Percentiles rank a stretch among this genome's conserved stretches.
These are phyloP conservation scores for Biscogniauxia sp. DNA, from an alignment of 2,329 filamentous ascomycete species.

Conservation along the genomic window DNA sequence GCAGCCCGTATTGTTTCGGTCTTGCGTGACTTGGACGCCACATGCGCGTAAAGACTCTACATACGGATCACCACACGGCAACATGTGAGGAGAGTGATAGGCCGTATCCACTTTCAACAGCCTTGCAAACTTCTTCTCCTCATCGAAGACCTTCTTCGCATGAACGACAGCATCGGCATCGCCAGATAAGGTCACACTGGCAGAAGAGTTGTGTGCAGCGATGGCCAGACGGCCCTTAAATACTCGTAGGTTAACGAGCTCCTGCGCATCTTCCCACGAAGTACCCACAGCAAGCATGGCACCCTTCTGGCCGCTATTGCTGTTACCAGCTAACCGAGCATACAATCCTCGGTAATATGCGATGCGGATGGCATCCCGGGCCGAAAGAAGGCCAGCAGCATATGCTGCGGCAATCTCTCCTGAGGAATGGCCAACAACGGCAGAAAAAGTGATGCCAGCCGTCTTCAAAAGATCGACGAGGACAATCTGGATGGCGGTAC, in stretches of 20 bases:
- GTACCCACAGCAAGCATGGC: constrained; percentile 49
- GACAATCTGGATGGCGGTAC: constrained; percentile 24
- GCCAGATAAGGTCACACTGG: constrained; percentile 38
- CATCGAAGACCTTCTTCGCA: constrained; percentile 21
- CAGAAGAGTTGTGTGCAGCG: constrained; percentile 35
- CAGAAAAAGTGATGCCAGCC: constrained; percentile 11
- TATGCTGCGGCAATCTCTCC: constrained; percentile 48
- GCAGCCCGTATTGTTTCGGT: constrained; percentile 1
- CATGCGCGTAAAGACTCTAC: constrained; percentile 8
- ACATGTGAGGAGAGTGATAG: constrained; percentile 43
- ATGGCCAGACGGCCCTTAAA: constrained; percentile 31
- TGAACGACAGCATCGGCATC: constrained; percentile 29
- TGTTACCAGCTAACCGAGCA: constrained; percentile 15
- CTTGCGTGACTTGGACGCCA: constrained; percentile 6
- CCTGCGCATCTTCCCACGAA: constrained; percentile 34
- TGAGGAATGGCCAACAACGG: constrained; percentile 30
- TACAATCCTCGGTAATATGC: constrained; percentile 45
- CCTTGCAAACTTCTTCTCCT: constrained; percentile 28
- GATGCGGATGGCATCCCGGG: constrained; percentile 40
- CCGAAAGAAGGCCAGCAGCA: constrained; percentile 42
- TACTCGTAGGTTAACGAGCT: constrained; percentile 13
- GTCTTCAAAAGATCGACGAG: constrained; percentile 16
- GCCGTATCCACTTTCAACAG: constrained; percentile 38
- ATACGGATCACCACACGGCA: constrained; percentile 16
- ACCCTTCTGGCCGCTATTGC: constrained; percentile 24